These are phyloP conservation scores for Populus trichocarpa DNA, from an alignment of 441 rosid genomes.

Conservation along the genomic window DNA sequence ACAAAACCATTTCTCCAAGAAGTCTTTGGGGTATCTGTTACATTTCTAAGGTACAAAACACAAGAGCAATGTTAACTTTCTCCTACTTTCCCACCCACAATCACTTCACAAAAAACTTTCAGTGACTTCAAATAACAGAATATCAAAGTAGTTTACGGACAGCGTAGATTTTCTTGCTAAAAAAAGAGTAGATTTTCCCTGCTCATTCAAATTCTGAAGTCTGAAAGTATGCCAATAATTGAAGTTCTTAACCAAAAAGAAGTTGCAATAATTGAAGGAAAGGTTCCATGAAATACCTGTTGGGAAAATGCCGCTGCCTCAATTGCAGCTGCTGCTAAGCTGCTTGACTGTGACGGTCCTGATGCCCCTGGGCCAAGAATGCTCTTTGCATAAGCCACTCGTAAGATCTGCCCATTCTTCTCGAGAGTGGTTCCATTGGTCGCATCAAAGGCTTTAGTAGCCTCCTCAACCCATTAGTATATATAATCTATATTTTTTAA, in stretches of 20 bases:
- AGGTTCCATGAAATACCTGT: constrained; percentile 47
- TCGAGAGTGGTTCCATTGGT: constrained; percentile 84
- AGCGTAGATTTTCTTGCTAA: too few species aligned
- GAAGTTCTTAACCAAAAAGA: neutral
- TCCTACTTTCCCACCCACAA: neutral
- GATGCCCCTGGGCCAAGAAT: constrained; percentile 82
- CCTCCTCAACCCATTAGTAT: constrained; percentile 42
- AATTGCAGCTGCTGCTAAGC: constrained; percentile 97
- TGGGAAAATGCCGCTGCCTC: constrained; percentile 97
- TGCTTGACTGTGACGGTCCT: constrained; percentile 75
- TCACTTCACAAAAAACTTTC: neutral
- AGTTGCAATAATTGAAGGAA: neutral
- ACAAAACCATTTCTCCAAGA: neutral
- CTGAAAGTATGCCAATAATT: neutral
- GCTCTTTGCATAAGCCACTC: constrained; percentile 95
- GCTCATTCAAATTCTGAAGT: neutral
- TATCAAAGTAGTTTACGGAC: neutral
- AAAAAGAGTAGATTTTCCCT: neutral
- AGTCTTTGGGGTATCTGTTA: neutral
- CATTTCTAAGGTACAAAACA: neutral
- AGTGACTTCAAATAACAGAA: neutral
- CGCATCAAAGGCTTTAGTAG: constrained; percentile 85
- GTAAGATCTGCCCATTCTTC: constrained; percentile 83
- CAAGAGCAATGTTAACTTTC: neutral
- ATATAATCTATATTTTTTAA: too few species aligned